phyloP scores from a whole-genome alignment of 1,284 basidiomycete species.

The Moesziomyces aphidis region DNA sequence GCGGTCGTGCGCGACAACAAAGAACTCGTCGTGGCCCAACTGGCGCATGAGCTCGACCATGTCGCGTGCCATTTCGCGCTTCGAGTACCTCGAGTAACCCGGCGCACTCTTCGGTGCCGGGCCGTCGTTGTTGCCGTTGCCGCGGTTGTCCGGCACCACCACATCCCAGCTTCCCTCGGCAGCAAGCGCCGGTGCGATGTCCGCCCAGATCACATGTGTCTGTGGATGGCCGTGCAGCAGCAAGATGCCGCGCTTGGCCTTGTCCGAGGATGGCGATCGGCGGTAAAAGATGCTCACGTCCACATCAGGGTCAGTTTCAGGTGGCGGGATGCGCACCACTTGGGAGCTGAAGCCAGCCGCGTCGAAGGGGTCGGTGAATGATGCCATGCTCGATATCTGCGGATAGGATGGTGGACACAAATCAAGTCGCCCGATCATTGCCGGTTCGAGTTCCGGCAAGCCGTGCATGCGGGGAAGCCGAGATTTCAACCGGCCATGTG shows the following conservation, averaged over 20 bases:
- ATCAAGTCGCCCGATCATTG: background rate
- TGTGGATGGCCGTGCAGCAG: conserved; percentile 69
- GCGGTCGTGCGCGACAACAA: conserved; percentile 68
- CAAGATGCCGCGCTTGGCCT: conserved; percentile 44
- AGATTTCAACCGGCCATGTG: background rate
- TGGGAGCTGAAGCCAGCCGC: conserved; percentile 5
- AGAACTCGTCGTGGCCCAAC: conserved; percentile 62
- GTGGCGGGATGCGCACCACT: conserved; percentile 1
- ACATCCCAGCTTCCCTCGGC: conserved; percentile 63
- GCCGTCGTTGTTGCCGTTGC: conserved; percentile 49
- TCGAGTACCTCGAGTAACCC: conserved; percentile 59
- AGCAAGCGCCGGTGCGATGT: conserved; percentile 62
- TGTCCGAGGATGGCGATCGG: conserved; percentile 7
- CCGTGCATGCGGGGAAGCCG: background rate
- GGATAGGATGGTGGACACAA: background rate
- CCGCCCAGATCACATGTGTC: conserved; percentile 66
- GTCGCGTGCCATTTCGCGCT: conserved; percentile 69
- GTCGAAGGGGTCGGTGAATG: conserved; percentile 23
- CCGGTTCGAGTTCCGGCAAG: background rate
- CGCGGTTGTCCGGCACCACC: conserved; percentile 67
- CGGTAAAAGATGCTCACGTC: conserved; percentile 35
- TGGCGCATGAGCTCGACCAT: conserved; percentile 67
- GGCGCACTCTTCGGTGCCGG: conserved; percentile 46
- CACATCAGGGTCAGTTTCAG: conserved; percentile 17
- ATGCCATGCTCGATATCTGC: conserved; percentile 1